Conservation (phyloP, 768 basidiomycete genomes). For the Naematelia aurantialba region DNA sequence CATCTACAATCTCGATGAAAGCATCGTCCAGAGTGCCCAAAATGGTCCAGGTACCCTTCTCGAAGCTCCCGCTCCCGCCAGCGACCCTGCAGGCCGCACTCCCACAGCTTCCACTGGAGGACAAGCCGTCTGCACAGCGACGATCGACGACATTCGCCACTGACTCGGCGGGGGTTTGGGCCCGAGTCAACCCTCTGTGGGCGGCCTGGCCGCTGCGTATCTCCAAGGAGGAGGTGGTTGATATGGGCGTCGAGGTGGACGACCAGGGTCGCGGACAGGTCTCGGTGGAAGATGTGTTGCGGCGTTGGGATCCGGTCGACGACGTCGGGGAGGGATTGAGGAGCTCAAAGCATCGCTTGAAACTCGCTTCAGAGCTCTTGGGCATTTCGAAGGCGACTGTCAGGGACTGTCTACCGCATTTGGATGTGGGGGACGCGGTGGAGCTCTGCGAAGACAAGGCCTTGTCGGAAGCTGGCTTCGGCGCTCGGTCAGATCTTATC, state of each 20-base stretch:
- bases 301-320: conserved; percentile 58
- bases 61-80: conserved; percentile 33
- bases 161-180: conserved; percentile 40
- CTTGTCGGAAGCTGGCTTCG: conserved; percentile 34
- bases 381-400: conserved; percentile 68
- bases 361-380: conserved; percentile 55
- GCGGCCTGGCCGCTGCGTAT: conserved; percentile 78
- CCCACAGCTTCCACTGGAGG: conserved; percentile 21
- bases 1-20: neutral
- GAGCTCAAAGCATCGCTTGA: conserved; percentile 27
- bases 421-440: conserved; percentile 84
- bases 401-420: conserved; percentile 71
- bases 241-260: conserved; percentile 57
- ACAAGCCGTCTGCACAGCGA: conserved; percentile 38
- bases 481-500: conserved; percentile 64
- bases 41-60: conserved; percentile 25
- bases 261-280: conserved; percentile 56
- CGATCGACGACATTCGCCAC: conserved; percentile 41
- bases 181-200: conserved; percentile 69
- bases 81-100: conserved; percentile 26
- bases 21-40: conserved; percentile 1
- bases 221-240: conserved; percentile 56
- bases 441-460: conserved; percentile 57
- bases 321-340: conserved; percentile 11
- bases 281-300: conserved; percentile 71